phyloP scores from a whole-genome alignment of 306 rosid genomes.

The Erythrophleum fordii region DNA sequence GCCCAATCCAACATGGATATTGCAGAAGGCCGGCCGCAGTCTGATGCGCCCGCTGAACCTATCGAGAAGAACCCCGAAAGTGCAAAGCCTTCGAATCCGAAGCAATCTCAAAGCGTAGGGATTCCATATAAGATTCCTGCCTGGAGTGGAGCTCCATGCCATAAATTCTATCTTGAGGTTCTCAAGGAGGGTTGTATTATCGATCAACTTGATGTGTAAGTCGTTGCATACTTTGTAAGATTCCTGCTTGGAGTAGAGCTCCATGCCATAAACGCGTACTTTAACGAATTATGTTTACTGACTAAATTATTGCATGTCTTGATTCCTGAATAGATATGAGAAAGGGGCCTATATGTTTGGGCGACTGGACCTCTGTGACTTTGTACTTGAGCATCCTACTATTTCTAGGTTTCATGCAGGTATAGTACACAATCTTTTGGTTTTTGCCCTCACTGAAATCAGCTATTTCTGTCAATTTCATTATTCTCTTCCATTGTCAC shows the following conservation, averaged over 20 bases:
- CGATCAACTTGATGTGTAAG: conserved; percentile 61
- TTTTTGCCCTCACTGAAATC: not conserved
- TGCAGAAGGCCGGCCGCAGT: conserved; percentile 16
- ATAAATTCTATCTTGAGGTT: conserved; percentile 76
- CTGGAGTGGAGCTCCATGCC: conserved; percentile 83
- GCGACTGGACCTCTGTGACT: conserved; percentile 87
- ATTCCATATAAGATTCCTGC: conserved; percentile 83
- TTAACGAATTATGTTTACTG: not conserved
- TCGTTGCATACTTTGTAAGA: not conserved
- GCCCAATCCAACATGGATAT: conserved; percentile 13
- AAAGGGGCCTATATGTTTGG: conserved; percentile 99
- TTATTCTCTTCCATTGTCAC: conserved; percentile 14
- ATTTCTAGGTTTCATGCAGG: conserved; percentile 96
- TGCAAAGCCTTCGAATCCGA: conserved; percentile 33
- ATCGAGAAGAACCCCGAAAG: conserved; percentile 10
- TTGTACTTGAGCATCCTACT: conserved; percentile 83
- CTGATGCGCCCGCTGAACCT: conserved; percentile 30
- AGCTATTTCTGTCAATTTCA: not conserved
- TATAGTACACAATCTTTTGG: conserved; percentile 19
- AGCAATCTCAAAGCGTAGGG: conserved; percentile 40
- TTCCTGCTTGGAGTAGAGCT: not conserved
- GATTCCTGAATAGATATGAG: conserved; percentile 48
- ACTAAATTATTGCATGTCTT: not conserved
- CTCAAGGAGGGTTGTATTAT: conserved; percentile 85
- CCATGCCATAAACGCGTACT: not conserved